Base-by-base conservation (phyloP, 1,284 basidiomycete genomes). In the Ceratobasidium sp. region DNA sequence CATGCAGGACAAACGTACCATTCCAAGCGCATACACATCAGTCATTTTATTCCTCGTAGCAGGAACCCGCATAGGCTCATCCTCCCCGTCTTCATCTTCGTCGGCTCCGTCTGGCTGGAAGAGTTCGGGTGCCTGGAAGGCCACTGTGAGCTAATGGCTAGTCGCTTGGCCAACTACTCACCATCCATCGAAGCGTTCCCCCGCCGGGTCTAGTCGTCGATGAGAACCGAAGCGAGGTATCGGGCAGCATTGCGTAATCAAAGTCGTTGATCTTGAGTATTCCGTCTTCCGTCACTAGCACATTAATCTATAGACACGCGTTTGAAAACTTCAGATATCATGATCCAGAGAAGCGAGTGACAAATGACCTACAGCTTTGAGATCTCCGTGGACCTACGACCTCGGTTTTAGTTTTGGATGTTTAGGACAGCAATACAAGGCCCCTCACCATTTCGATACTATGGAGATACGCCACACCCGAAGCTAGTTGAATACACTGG, bases 351-450 rank as follows among this genome's bases (percentile, higher is more conserved):
- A n/a, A n/a, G n/a, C n/a, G n/a, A 41, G 27, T 7, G 19, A 50
- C 19, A 11, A 41, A 11, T 5, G 4, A 65, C 36, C 11, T 33
- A 31, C 63, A 2, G 63, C 44, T 17, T 27, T 65, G 3, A 65
- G 19, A n/a, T 65, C 44, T 2, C 63, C 63, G 31, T 65, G 63
- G n/a, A 51, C 47, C 63, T 65, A 8, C 22, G n/a, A 19, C 33
- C 27, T 4, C 14, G 24, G n/a, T 24, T 15, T 17, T 33, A 14
- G 19, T n/a, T 50, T 3, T 15, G n/a, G 31, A 59, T 17, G n/a
- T 36, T 31, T 36, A 3, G 19, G 29, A 17, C 19, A 15, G 15
- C 11, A 17, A 7, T 15, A 5, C 36, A 59, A 5, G 8, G 9
- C 5, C 14, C 17, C 56, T 59, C 17, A 59, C 56, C 14, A 59